These are phyloP conservation scores for Aspergillus sp. DNA, from an alignment of 2,329 filamentous ascomycete species.

Conservation along the genomic window DNA sequence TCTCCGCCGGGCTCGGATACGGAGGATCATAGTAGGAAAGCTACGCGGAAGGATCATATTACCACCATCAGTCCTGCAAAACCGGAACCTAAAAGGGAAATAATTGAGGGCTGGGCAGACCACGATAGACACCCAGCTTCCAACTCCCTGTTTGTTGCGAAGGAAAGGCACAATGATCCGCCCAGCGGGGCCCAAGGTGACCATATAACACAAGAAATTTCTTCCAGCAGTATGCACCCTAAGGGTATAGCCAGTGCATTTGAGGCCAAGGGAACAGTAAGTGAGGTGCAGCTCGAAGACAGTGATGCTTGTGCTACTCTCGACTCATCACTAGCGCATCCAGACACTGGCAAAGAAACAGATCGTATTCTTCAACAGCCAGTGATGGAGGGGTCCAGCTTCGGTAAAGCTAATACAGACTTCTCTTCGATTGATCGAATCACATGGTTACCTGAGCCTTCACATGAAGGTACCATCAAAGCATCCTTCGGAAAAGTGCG, in stretches of 20 bases:
- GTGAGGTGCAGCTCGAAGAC: neutral
- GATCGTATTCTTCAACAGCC: neutral
- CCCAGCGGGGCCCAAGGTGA: neutral
- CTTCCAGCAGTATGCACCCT: neutral
- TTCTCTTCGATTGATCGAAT: neutral
- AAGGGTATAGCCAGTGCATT: neutral
- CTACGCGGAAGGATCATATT: neutral
- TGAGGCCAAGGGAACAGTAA: neutral
- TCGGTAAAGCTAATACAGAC: neutral
- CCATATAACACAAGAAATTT: no score
- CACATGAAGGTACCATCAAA: neutral
- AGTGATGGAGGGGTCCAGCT: no score
- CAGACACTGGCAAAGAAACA: neutral
- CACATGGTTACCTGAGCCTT: neutral
- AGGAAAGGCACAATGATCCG: neutral
- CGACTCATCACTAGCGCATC: neutral
- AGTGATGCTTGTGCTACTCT: neutral
- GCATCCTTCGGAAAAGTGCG: neutral
- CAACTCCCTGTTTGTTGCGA: neutral
- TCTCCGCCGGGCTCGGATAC: constrained; percentile 30
- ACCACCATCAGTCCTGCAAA: neutral
- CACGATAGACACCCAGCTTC: no score
- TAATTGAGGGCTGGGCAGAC: neutral
- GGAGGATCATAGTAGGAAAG: constrained; percentile 8
- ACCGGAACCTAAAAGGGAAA: neutral